phyloP scores from a whole-genome alignment of 805 yeast genomes.

The Suhomyces kilbournensis region DNA sequence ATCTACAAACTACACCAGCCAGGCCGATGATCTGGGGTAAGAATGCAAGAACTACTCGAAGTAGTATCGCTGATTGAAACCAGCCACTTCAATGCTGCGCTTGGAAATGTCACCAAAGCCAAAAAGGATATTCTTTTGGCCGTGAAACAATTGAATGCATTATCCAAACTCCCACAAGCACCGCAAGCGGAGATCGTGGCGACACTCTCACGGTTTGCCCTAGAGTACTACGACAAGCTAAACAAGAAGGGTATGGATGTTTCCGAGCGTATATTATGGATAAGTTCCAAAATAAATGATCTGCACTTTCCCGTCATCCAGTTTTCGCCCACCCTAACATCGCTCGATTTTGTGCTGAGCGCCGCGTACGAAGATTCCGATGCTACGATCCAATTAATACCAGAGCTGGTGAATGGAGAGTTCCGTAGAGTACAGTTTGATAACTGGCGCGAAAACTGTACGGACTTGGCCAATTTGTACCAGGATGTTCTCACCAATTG shows the following conservation, averaged over 20 bases:
- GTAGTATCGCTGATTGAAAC: slow-evolving; percentile 12
- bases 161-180: slow-evolving; percentile 9
- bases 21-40: background rate
- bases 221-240: slow-evolving; percentile 20
- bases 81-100: slow-evolving; percentile 12
- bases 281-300: slow-evolving; percentile 19
- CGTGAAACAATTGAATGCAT: slow-evolving; percentile 21
- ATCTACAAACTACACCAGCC: background rate
- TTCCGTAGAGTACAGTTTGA: background rate
- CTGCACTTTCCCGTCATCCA: slow-evolving; percentile 18
- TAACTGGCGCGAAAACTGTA: slow-evolving; percentile 3
- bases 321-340: slow-evolving; percentile 8
- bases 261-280: slow-evolving; percentile 25
- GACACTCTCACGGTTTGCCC: slow-evolving; percentile 17
- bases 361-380: slow-evolving; percentile 4
- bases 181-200: background rate
- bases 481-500: slow-evolving; percentile 64
- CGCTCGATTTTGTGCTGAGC: slow-evolving; percentile 4
- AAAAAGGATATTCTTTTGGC: slow-evolving; percentile 19
- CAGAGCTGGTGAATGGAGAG: slow-evolving; percentile 3
- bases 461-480: slow-evolving; percentile 23
- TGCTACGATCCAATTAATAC: background rate
- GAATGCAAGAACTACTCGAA: background rate
- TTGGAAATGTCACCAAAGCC: slow-evolving; percentile 14
- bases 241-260: background rate